phyloP scores from a whole-genome alignment of 208 protist species.

The Giardia muris region DNA sequence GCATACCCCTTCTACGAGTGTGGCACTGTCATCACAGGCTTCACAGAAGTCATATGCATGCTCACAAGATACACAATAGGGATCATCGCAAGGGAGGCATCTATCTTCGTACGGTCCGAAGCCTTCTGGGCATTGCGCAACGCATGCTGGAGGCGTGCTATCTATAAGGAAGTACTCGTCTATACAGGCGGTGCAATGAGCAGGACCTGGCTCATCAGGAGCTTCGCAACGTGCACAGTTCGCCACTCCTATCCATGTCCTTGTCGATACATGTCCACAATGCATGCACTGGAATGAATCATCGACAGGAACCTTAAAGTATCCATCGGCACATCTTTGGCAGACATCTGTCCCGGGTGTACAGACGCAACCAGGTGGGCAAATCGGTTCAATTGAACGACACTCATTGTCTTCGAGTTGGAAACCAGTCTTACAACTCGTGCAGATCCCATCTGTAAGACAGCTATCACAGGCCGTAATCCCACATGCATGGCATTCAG shows the following conservation, averaged over 20 bases:
- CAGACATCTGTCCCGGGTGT: background rate
- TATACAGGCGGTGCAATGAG: too few relatives aligned
- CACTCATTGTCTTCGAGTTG: too few relatives aligned
- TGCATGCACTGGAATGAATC: too few relatives aligned
- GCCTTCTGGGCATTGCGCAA: background rate
- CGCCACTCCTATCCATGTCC: too few relatives aligned
- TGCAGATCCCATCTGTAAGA: background rate
- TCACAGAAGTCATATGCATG: background rate
- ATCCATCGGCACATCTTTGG: background rate
- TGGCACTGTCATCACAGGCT: background rate
- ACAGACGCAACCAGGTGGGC: background rate
- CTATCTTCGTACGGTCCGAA: background rate
- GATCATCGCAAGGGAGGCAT: background rate
- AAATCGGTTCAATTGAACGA: background rate
- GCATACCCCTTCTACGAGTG: background rate
- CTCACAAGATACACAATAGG: background rate
- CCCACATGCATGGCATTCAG: background rate
- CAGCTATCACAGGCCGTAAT: background rate
- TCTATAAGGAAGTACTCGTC: too few relatives aligned
- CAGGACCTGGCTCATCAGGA: too few relatives aligned
- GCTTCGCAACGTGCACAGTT: too few relatives aligned
- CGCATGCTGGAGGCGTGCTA: too few relatives aligned
- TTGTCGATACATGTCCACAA: too few relatives aligned
- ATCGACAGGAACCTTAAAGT: conserved; percentile 8
- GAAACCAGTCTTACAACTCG: too few relatives aligned